Evolutionary conservation across 495 filamentous ascomycete species (phyloP).

Genomic region (Annulohypoxylon moriforme): DNA sequence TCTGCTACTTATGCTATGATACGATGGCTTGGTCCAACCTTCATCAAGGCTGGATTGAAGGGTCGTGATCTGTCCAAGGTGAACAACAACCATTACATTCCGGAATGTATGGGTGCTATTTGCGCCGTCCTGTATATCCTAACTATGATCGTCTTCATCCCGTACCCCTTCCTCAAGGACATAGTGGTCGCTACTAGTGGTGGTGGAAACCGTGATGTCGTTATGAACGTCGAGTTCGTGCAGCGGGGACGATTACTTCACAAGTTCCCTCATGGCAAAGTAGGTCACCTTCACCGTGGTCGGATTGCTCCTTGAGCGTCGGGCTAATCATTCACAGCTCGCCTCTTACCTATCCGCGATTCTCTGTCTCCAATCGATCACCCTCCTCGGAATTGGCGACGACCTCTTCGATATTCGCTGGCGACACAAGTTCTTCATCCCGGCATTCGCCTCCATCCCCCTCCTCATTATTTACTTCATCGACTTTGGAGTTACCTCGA

Average conservation of each 20-base stretch:
- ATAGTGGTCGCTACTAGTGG: constrained; percentile 96
- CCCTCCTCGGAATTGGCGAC: constrained; percentile 92
- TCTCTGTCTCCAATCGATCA: constrained; percentile 87
- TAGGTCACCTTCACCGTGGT: neutral
- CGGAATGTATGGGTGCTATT: constrained; percentile 97
- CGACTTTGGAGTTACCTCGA: constrained; percentile 92
- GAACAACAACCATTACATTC: constrained; percentile 75
- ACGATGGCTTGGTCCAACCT: constrained; percentile 91
- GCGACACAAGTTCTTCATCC: constrained; percentile 98
- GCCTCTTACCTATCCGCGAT: constrained; percentile 95
- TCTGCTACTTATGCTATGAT: constrained; percentile 83
- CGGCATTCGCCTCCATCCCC: constrained; percentile 91
- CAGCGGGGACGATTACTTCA: constrained; percentile 85
- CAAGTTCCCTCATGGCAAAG: constrained; percentile 94
- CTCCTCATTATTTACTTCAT: constrained; percentile 98
- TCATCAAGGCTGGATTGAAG: constrained; percentile 89
- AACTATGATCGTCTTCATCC: constrained; percentile 88
- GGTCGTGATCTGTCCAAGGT: constrained; percentile 90
- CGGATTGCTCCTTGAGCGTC: neutral
- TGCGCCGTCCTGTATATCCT: constrained; percentile 93
- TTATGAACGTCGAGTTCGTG: constrained; percentile 72
- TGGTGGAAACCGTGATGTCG: constrained; percentile 89
- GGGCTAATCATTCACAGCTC: constrained; percentile 65
- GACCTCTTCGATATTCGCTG: constrained; percentile 98
- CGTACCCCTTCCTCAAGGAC: constrained; percentile 97